phyloP scores from a whole-genome alignment of 2,329 filamentous ascomycete species.

The Ascochyta rabiei region DNA sequence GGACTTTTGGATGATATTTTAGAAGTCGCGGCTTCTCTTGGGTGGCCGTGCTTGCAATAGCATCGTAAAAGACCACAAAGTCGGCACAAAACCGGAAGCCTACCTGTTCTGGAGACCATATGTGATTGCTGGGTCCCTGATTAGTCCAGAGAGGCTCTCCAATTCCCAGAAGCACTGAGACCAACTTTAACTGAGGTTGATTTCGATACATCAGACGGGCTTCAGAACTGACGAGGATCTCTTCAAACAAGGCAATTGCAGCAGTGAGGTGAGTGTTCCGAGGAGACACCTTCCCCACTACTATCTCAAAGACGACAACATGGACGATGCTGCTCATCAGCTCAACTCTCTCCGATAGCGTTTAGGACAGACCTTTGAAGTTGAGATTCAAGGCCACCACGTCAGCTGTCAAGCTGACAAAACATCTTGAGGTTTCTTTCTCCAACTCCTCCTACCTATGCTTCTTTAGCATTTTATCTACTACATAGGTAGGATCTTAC shows the following conservation, averaged over 20 bases:
- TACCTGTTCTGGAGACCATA: constrained; percentile 18
- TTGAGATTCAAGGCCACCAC: constrained; percentile 6
- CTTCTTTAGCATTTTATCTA: too few species aligned
- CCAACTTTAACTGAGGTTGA: constrained; percentile 15
- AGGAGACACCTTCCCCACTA: constrained; percentile 14
- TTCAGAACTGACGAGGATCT: constrained; percentile 10
- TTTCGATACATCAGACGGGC: background rate
- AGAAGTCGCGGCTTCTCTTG: constrained; percentile 13
- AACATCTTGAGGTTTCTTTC: constrained; percentile 17
- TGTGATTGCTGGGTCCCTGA: constrained; percentile 6
- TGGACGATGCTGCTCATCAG: constrained; percentile 19
- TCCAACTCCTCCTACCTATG: constrained; percentile 22
- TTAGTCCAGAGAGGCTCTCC: constrained; percentile 18
- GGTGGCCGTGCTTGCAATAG: constrained; percentile 17
- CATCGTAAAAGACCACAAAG: constrained; percentile 24
- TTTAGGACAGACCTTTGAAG: background rate
- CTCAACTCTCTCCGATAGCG: constrained; percentile 8
- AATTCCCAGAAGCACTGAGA: constrained; percentile 6
- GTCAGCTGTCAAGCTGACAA: constrained; percentile 17
- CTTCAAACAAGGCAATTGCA: constrained; percentile 20
- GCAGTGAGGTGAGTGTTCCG: constrained; percentile 20
- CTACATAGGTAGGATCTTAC: too few species aligned
- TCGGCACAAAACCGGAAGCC: constrained; percentile 23
- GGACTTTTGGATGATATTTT: constrained; percentile 7
- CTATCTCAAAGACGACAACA: constrained; percentile 22